A percentile compares a stretch with the other conserved stretches of the same genome.
These are phyloP conservation scores for Blastocystis sp. DNA, from an alignment of 352 stramenopile species.

Conservation along the genomic window DNA sequence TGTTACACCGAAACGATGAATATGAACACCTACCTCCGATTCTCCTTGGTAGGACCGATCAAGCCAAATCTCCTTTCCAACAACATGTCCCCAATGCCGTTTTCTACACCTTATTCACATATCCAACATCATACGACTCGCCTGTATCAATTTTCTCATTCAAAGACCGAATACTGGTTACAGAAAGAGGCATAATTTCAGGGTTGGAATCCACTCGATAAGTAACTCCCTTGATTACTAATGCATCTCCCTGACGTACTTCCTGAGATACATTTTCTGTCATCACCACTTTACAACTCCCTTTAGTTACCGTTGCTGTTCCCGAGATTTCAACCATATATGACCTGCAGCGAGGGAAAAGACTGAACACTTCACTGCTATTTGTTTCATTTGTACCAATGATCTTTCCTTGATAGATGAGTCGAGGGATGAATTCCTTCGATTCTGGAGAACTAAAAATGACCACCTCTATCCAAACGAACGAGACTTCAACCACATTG, in stretches of 20 bases:
- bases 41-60: slow-evolving; percentile 18
- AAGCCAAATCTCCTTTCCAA: not conserved
- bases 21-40: not conserved
- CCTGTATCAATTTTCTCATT: slow-evolving; percentile 10
- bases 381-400: slow-evolving; percentile 17
- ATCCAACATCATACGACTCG: not conserved
- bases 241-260: slow-evolving; percentile 28
- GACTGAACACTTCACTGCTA: slow-evolving; percentile 12
- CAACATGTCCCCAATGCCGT: not conserved
- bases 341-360: not conserved
- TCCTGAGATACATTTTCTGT: slow-evolving; percentile 39
- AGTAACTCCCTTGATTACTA: not conserved
- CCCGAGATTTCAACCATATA: slow-evolving; percentile 2
- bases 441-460: not conserved
- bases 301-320: slow-evolving; percentile 10
- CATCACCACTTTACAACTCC: not conserved
- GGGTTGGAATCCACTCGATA: slow-evolving; percentile 42
- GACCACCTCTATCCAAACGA: not conserved
- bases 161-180: not conserved
- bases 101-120: not conserved
- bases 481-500: not conserved
- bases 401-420: not conserved
- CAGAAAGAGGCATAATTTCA: slow-evolving; percentile 17
- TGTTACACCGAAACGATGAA: slow-evolving; percentile 22
- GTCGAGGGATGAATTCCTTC: not conserved